Conservation (phyloP, 1,284 basidiomycete genomes). For the Gastroboletus turbinatus region DNA sequence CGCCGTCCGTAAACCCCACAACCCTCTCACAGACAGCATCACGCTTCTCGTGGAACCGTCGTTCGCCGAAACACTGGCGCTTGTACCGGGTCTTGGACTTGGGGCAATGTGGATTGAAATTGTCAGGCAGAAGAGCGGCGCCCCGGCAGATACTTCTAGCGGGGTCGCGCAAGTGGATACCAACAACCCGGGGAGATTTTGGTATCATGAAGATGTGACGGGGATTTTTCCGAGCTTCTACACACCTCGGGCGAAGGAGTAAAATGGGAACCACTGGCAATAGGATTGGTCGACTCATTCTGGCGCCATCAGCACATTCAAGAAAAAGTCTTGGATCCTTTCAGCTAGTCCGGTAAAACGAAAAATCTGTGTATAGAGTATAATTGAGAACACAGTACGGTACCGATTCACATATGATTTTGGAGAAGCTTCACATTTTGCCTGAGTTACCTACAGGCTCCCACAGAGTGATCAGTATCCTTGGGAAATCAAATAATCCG, state of each 20-base stretch:
- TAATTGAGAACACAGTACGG: neutral
- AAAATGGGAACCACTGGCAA: neutral
- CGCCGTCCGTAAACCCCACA: conserved; percentile 37
- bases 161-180: neutral
- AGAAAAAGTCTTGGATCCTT: neutral
- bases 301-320: neutral
- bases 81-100: conserved; percentile 46
- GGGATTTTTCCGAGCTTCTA: conserved; percentile 37
- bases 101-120: conserved; percentile 65
- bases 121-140: conserved; percentile 37
- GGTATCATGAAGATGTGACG: conserved; percentile 36
- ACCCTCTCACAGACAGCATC: conserved; percentile 54
- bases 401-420: conserved; percentile 7
- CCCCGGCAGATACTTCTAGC: neutral
- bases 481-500: conserved; percentile 72
- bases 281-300: neutral
- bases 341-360: neutral
- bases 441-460: neutral
- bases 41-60: conserved; percentile 51
- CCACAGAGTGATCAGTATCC: conserved; percentile 20
- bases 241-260: conserved; percentile 20
- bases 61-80: conserved; percentile 41
- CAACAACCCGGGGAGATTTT: conserved; percentile 21
- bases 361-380: neutral
- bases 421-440: neutral